phyloP scores from a whole-genome alignment of 495 filamentous ascomycete genomes.

The Tuber borchii region DNA sequence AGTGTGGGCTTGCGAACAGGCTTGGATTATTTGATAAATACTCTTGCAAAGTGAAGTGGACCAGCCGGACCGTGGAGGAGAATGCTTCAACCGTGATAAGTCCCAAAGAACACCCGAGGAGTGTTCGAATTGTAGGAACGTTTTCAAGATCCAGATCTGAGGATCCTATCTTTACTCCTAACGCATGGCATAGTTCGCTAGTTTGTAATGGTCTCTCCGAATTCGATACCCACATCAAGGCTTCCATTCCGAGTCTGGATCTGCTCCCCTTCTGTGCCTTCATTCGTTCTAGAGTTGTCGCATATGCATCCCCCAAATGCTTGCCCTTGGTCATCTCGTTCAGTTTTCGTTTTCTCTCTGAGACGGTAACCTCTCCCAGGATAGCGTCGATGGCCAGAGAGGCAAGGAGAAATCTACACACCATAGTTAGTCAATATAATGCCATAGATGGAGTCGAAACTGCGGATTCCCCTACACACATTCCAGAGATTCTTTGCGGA shows the following conservation, averaged over 20 bases:
- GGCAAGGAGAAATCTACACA: neutral
- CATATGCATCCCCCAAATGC: neutral
- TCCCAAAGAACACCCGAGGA: neutral
- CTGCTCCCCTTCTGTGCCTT: neutral
- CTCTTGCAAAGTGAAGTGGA: neutral
- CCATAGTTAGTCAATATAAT: neutral
- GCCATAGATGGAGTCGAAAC: neutral
- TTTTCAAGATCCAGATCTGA: neutral
- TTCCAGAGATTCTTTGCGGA: neutral
- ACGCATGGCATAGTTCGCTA: neutral
- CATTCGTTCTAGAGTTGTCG: neutral
- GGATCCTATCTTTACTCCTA: neutral
- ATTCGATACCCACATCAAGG: neutral
- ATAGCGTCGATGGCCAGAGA: neutral
- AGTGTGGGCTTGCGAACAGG: neutral
- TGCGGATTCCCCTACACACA: neutral
- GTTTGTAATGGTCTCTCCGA: neutral
- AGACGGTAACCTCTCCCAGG: neutral
- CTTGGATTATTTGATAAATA: neutral
- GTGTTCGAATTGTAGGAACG: neutral
- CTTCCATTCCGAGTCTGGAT: neutral
- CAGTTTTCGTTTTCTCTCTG: neutral
- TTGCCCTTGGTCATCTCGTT: neutral
- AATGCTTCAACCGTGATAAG: neutral
- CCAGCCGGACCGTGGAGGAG: neutral